Conservation (phyloP, 805 yeast genomes). For the Diddensiella transvaalensis region DNA sequence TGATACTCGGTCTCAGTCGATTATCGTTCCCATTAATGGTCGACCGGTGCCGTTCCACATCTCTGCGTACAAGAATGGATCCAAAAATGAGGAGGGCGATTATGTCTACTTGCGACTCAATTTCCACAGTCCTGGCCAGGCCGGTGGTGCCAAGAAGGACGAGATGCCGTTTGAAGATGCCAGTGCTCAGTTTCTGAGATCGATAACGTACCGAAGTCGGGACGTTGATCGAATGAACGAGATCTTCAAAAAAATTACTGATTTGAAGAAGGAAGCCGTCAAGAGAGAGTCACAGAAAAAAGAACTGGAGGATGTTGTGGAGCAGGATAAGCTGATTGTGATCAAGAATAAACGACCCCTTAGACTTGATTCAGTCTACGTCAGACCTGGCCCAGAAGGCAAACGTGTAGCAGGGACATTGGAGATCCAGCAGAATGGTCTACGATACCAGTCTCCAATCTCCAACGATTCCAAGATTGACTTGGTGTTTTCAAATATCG, state of each 20-base stretch:
- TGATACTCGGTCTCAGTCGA: constrained; percentile 83
- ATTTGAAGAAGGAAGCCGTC: constrained; percentile 84
- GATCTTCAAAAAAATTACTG: constrained; percentile 83
- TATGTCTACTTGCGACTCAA: constrained; percentile 85
- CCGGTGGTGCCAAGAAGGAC: constrained; percentile 62
- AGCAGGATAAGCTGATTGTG: constrained; percentile 84
- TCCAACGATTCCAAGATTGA: constrained; percentile 85
- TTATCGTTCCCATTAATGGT: constrained; percentile 86
- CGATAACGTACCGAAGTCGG: constrained; percentile 81
- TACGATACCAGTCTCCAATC: constrained; percentile 84
- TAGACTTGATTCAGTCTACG: constrained; percentile 81
- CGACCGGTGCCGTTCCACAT: constrained; percentile 98
- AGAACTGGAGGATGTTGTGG: constrained; percentile 89
- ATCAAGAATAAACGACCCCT: constrained; percentile 78
- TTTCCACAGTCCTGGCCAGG: constrained; percentile 89
- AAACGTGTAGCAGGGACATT: constrained; percentile 89
- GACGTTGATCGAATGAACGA: constrained; percentile 90
- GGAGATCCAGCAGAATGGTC: constrained; percentile 93
- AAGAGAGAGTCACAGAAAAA: constrained; percentile 88
- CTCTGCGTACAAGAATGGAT: constrained; percentile 88
- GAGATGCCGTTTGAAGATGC: constrained; percentile 92
- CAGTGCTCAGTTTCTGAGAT: constrained; percentile 80
- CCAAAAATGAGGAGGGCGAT: constrained; percentile 95
- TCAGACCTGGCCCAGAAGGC: constrained; percentile 96
- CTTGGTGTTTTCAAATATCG: constrained; percentile 82